Conservation (phyloP, 2,329 filamentous ascomycete genomes). For the Albifimbria verrucaria region DNA sequence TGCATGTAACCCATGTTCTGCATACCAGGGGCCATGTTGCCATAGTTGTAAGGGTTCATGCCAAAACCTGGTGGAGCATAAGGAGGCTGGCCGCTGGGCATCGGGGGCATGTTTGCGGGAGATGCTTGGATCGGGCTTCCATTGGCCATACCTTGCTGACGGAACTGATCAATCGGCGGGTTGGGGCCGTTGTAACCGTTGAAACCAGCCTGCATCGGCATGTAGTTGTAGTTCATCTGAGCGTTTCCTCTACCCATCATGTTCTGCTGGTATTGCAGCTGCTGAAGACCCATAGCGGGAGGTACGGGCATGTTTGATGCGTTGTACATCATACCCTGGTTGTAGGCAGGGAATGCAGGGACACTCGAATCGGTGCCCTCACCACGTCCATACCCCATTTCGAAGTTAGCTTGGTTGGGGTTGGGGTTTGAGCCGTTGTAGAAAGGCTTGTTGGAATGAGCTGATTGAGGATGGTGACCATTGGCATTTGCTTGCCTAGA, state of each 20-base stretch:
- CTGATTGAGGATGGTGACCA: conserved; percentile 36
- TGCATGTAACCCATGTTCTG: conserved; percentile 48
- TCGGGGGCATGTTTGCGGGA: conserved; percentile 36
- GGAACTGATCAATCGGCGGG: conserved; percentile 53
- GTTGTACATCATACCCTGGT: conserved; percentile 51
- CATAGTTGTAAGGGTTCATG: conserved; percentile 43
- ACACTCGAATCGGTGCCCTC: conserved; percentile 50
- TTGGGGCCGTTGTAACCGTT: conserved; percentile 47
- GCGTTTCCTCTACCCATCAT: conserved; percentile 52
- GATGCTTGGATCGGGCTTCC: conserved; percentile 49
- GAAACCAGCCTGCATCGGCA: conserved; percentile 53
- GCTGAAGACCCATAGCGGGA: conserved; percentile 47
- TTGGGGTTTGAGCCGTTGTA: conserved; percentile 48
- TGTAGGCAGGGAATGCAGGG: conserved; percentile 47
- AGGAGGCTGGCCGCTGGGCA: conserved; percentile 38
- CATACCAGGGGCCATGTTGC: conserved; percentile 38
- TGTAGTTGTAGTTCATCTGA: conserved; percentile 56
- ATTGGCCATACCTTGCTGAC: conserved; percentile 47
- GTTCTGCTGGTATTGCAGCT: conserved; percentile 57
- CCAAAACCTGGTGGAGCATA: conserved; percentile 50
- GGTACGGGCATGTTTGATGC: conserved; percentile 41
- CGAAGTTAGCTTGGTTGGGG: conserved; percentile 40
- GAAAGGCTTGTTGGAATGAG: conserved; percentile 47
- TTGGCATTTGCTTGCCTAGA: conserved; percentile 52
- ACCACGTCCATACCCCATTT: conserved; percentile 48